Conservation (phyloP, 768 basidiomycete species). For the Boletellus sp. region DNA sequence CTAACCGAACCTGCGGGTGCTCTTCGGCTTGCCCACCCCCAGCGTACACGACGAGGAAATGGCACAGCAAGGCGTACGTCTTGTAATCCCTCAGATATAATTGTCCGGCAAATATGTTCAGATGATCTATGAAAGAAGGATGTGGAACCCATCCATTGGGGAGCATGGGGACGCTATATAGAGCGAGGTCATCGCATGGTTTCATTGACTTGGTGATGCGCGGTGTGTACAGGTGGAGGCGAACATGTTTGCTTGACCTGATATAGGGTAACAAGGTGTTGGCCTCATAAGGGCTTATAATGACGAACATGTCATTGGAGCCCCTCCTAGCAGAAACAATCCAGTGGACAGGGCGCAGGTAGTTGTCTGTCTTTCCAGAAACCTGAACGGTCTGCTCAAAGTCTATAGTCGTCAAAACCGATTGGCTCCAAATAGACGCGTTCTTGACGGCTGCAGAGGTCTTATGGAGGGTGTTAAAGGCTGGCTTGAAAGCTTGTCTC, state of each 20-base stretch:
- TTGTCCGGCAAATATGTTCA: conserved; percentile 46
- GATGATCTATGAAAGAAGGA: conserved; percentile 24
- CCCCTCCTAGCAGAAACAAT: conserved; percentile 36
- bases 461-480: conserved; percentile 10
- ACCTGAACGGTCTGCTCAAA: conserved; percentile 7
- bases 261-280: conserved; percentile 38
- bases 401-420: conserved; percentile 15
- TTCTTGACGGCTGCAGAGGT: conserved; percentile 16
- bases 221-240: conserved; percentile 43
- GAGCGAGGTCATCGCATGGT: conserved; percentile 33
- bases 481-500: conserved; percentile 18
- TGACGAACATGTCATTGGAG: conserved; percentile 28
- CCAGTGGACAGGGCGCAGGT: conserved; percentile 43
- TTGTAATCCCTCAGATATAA: conserved; percentile 35
- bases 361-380: conserved; percentile 24
- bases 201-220: conserved; percentile 32
- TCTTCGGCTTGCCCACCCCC: conserved; percentile 44
- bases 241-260: conserved; percentile 28
- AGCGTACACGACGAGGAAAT: conserved; percentile 36
- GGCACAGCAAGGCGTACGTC: conserved; percentile 35
- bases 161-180: conserved; percentile 22
- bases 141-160: conserved; percentile 15
- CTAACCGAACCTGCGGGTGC: not conserved
- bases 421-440: conserved; percentile 14
- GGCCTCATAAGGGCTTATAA: conserved; percentile 41